Conservation (phyloP, 192 early-diverging fungal genomes). For the Tieghemiomyces parasiticus region DNA sequence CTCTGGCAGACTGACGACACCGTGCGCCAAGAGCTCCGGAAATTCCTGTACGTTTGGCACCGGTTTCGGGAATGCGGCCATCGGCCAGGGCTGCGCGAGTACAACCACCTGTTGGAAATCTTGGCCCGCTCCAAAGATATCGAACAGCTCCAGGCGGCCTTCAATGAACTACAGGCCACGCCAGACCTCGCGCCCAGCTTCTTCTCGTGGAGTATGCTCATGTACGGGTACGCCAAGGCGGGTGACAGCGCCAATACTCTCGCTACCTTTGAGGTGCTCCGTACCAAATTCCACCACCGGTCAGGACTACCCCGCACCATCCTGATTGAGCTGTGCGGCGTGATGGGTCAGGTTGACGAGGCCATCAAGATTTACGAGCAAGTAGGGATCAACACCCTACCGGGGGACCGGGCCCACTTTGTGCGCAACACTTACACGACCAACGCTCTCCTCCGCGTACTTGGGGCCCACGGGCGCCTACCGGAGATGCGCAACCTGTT, state of each 20-base stretch:
- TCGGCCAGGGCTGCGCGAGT: background rate
- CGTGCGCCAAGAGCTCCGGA: background rate
- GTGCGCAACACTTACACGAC: background rate
- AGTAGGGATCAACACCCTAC: background rate
- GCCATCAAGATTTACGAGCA: background rate
- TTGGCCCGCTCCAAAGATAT: background rate
- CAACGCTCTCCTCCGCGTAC: slow-evolving; percentile 5
- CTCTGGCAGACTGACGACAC: background rate
- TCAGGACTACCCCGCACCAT: no score
- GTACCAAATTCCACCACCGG: no score
- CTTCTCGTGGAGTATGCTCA: background rate
- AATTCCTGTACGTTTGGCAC: background rate
- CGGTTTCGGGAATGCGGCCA: background rate
- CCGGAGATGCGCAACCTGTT: background rate
- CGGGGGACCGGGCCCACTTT: background rate
- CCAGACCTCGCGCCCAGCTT: background rate
- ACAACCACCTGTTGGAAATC: slow-evolving; percentile 8
- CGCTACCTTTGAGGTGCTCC: background rate
- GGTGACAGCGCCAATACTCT: background rate
- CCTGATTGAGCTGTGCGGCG: slow-evolving; percentile 8
- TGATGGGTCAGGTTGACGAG: background rate
- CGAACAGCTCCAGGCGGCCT: background rate
- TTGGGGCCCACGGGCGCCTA: background rate
- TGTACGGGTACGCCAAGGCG: slow-evolving; percentile 8
- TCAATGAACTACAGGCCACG: background rate